Conservation (phyloP, 2,329 filamentous ascomycete genomes). For the Fusarium sp. region DNA sequence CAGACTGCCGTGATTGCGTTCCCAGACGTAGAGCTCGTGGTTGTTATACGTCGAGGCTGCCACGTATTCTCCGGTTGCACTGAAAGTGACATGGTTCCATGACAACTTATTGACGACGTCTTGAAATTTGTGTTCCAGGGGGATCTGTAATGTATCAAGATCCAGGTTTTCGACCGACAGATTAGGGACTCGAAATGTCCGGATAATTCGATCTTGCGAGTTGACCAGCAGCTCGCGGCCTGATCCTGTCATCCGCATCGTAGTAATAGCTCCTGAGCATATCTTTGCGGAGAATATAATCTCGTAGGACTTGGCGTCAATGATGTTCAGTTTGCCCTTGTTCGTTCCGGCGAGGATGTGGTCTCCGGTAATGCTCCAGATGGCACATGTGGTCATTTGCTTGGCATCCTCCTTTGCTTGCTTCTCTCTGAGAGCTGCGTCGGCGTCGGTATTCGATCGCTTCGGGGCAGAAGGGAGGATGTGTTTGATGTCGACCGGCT, state of each 20-base stretch:
- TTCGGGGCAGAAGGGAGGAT: conserved; percentile 85
- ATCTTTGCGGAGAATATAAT: conserved; percentile 92
- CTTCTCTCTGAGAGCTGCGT: conserved; percentile 81
- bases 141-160: conserved; percentile 86
- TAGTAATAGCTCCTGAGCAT: conserved; percentile 88
- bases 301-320: conserved; percentile 82
- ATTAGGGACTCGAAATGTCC: conserved; percentile 91
- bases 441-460: conserved; percentile 76
- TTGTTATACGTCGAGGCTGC: conserved; percentile 98
- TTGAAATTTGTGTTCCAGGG: conserved; percentile 97
- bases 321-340: conserved; percentile 96
- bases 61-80: conserved; percentile 93
- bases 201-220: conserved; percentile 92
- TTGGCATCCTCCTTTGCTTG: conserved; percentile 92
- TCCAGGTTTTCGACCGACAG: conserved; percentile 76
- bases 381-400: conserved; percentile 91
- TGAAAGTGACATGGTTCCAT: conserved; percentile 98
- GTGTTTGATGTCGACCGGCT: conserved; percentile 77
- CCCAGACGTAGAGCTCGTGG: conserved; percentile 98
- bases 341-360: conserved; percentile 94
- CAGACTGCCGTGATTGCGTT: conserved; percentile 90
- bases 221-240: conserved; percentile 92
- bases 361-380: conserved; percentile 87
- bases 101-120: conserved; percentile 94
- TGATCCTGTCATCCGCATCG: conserved; percentile 82